Evolutionary conservation across 768 basidiomycete genomes (phyloP).

Genomic region (Leccinum pellstonianum): DNA sequence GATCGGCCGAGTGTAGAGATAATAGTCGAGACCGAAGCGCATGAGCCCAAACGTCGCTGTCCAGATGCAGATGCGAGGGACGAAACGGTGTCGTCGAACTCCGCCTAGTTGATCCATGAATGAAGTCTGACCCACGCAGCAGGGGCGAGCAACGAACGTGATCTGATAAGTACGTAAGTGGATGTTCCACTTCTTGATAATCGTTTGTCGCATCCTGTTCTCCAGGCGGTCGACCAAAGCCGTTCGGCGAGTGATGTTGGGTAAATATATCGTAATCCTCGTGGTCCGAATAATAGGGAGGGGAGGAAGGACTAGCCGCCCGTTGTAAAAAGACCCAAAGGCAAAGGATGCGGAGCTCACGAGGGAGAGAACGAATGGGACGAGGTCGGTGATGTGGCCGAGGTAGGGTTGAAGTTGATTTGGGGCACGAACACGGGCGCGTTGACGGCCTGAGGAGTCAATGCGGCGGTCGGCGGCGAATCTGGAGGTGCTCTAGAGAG

Average conservation of each 20-base stretch:
- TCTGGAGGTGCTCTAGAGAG: constrained; percentile 39
- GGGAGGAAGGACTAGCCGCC: constrained; percentile 25
- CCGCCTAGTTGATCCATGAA: constrained; percentile 22
- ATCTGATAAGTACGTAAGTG: constrained; percentile 21
- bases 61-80: constrained; percentile 15
- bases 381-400: constrained; percentile 13
- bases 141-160: constrained; percentile 19
- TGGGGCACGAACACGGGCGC: constrained; percentile 87
- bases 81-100: constrained; percentile 30
- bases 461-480: constrained; percentile 41
- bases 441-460: constrained; percentile 69
- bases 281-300: constrained; percentile 31
- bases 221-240: constrained; percentile 9
- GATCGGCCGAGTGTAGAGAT: constrained; percentile 79
- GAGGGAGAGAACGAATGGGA: constrained; percentile 32
- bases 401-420: constrained; percentile 42
- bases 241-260: constrained; percentile 6
- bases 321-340: constrained; percentile 3
- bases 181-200: constrained; percentile 24
- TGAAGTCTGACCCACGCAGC: background rate
- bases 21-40: constrained; percentile 55
- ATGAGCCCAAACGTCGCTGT: background rate
- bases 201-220: constrained; percentile 18
- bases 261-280: constrained; percentile 41
- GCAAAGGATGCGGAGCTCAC: constrained; percentile 14